Percentiles rank a stretch among this genome's conserved stretches.
phyloP scores from a whole-genome alignment of 495 filamentous ascomycete species.

The Elaphomyces granulatus region DNA sequence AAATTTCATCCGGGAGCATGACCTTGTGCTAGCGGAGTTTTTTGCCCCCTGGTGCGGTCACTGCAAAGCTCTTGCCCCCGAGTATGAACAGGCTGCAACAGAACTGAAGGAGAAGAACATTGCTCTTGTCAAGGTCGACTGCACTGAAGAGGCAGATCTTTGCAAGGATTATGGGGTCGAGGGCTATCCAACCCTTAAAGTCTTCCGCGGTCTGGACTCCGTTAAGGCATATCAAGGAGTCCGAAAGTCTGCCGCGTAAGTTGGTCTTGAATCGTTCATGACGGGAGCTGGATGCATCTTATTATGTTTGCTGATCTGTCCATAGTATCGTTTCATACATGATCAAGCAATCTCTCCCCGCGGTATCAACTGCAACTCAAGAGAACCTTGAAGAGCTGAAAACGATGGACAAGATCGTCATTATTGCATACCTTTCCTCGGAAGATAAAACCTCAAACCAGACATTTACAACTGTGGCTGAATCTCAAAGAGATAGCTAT shows the following conservation, averaged over 20 bases:
- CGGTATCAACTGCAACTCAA: conserved; percentile 66
- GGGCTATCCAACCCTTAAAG: conserved; percentile 95
- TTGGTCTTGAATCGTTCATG: too few relatives aligned
- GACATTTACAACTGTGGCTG: conserved; percentile 65
- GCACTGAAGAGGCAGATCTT: conserved; percentile 83
- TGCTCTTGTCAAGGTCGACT: conserved; percentile 85
- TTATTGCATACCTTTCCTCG: conserved; percentile 74
- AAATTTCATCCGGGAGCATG: conserved; percentile 70
- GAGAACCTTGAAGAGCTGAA: conserved; percentile 90
- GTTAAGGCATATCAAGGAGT: conserved; percentile 72
- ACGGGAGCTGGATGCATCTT: too few relatives aligned
- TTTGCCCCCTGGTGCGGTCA: conserved; percentile 99
- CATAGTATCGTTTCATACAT: conserved; percentile 91
- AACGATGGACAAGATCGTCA: conserved; percentile 90
- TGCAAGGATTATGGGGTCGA: conserved; percentile 84
- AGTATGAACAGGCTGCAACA: conserved; percentile 88
- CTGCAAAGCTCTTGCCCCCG: conserved; percentile 88
- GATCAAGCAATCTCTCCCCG: conserved; percentile 93
- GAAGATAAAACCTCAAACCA: conserved; percentile 77
- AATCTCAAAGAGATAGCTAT: conserved; percentile 75
- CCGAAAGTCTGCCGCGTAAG: conserved; percentile 81
- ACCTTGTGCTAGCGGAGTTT: conserved; percentile 91
- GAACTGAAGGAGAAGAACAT: conserved; percentile 93
- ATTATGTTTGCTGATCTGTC: too few relatives aligned
- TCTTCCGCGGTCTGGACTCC: conserved; percentile 90